These are phyloP conservation scores for Globisporangium nagaii DNA, from an alignment of 352 stramenopile genomes.

Conservation along the genomic window DNA sequence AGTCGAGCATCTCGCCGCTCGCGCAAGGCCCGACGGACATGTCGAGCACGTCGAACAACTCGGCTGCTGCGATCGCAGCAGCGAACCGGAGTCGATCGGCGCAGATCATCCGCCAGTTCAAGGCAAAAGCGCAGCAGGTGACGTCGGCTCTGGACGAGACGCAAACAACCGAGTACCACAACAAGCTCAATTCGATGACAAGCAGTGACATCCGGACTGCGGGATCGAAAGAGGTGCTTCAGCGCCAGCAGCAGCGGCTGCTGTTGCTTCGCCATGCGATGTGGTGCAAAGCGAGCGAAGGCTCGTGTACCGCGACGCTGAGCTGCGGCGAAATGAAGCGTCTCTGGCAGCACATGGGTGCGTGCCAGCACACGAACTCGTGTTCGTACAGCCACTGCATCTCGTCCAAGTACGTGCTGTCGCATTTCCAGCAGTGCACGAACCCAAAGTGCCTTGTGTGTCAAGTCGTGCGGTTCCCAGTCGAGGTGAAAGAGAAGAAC, in stretches of 20 bases:
- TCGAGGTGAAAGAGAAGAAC: slow-evolving; percentile 92
- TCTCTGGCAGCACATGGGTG: slow-evolving; percentile 98
- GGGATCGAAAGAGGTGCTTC: slow-evolving; percentile 92
- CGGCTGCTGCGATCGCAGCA: slow-evolving; percentile 17
- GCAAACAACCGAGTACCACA: slow-evolving; percentile 78
- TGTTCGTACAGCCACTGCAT: slow-evolving; percentile 98
- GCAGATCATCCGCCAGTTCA: slow-evolving; percentile 82
- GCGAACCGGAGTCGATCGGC: slow-evolving; percentile 63
- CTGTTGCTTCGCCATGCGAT: slow-evolving; percentile 96
- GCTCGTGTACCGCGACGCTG: slow-evolving; percentile 91
- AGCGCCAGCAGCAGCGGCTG: slow-evolving; percentile 97
- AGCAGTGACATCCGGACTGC: slow-evolving; percentile 63
- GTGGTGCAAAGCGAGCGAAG: slow-evolving; percentile 95
- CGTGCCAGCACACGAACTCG: slow-evolving; percentile 95
- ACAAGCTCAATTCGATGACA: slow-evolving; percentile 80
- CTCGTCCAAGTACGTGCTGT: slow-evolving; percentile 98
- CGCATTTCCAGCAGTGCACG: slow-evolving; percentile 98
- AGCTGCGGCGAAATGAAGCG: slow-evolving; percentile 98
- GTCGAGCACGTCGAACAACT: slow-evolving; percentile 14
- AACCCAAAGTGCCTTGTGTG: slow-evolving; percentile 97
- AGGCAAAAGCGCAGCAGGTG: slow-evolving; percentile 67
- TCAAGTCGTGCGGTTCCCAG: slow-evolving; percentile 95
- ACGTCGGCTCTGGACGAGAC: slow-evolving; percentile 78
- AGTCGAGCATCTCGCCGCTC: slow-evolving; percentile 28
- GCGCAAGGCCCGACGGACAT: background rate